These are phyloP conservation scores for Meredithiella fracta DNA, from an alignment of 2,329 filamentous ascomycete species.

Conservation along the genomic window DNA sequence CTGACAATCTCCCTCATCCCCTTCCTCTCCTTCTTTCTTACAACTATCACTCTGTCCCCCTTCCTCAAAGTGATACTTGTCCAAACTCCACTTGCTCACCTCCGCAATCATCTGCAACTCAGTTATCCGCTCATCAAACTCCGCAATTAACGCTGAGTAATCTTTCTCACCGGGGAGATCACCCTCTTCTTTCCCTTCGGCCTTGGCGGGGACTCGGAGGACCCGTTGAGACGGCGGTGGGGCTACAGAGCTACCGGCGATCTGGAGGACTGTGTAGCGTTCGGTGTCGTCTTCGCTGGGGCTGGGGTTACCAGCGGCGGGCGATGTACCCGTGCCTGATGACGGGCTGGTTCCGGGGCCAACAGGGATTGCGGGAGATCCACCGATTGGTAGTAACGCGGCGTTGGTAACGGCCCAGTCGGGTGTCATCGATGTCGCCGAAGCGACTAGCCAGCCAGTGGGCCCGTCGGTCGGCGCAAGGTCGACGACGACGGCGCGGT, in stretches of 20 bases:
- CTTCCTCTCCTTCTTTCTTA: not conserved
- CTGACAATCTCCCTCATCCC: not conserved
- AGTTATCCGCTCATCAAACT: conserved; percentile 41
- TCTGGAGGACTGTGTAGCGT: conserved; percentile 9
- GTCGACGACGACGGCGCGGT: conserved; percentile 40
- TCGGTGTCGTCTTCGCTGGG: conserved; percentile 5
- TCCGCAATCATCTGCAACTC: not conserved
- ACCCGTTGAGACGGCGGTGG: not conserved
- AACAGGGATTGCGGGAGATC: conserved; percentile 24
- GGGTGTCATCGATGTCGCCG: conserved; percentile 54
- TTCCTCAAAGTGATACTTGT: not conserved
- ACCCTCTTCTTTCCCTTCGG: not conserved
- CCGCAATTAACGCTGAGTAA: conserved; percentile 34
- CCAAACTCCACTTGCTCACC: not conserved
- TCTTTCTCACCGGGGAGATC: conserved; percentile 22
- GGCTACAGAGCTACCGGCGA: conserved; percentile 4
- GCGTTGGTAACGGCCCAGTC: conserved; percentile 49
- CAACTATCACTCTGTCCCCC: not conserved
- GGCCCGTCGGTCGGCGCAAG: conserved; percentile 26
- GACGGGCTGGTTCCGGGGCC: conserved; percentile 29
- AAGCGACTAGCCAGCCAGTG: conserved; percentile 38
- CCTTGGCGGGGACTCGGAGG: not conserved
- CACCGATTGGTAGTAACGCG: conserved; percentile 29
- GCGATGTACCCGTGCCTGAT: conserved; percentile 35
- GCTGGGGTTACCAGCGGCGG: conserved; percentile 26